A percentile compares a stretch with the other conserved stretches of the same genome.
phyloP scores from a whole-genome alignment of 2,329 filamentous ascomycete genomes.

The Alternaria conjuncta region DNA sequence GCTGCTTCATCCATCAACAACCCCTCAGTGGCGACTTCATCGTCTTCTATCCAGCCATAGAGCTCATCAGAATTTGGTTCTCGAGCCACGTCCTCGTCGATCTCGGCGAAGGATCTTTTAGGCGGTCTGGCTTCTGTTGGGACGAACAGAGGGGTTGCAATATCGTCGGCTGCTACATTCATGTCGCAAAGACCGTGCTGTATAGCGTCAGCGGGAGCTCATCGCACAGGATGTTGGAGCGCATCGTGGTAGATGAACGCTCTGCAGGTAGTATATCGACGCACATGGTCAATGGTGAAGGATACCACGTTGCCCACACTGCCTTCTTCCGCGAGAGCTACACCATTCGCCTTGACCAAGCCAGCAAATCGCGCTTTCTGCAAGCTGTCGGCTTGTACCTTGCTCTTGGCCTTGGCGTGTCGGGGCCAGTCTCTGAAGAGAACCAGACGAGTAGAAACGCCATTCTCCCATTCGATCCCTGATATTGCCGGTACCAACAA shows the following conservation, averaged over 20 bases:
- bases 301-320: conserved; percentile 59
- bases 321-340: conserved; percentile 48
- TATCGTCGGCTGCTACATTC: conserved; percentile 39
- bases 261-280: conserved; percentile 45
- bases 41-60: conserved; percentile 74
- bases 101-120: conserved; percentile 66
- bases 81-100: conserved; percentile 67
- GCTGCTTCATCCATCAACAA: conserved; percentile 43
- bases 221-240: conserved; percentile 13
- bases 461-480: conserved; percentile 79
- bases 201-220: conserved; percentile 30
- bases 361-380: conserved; percentile 51
- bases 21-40: conserved; percentile 55
- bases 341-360: conserved; percentile 53
- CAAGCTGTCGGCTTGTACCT: conserved; percentile 36
- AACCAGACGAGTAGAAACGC: conserved; percentile 74
- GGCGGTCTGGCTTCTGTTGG: conserved; percentile 46
- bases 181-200: conserved; percentile 45
- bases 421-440: conserved; percentile 74
- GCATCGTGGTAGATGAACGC: conserved; percentile 28
- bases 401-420: conserved; percentile 35
- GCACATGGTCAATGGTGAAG: conserved; percentile 53
- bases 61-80: conserved; percentile 69
- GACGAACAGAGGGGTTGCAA: conserved; percentile 30
- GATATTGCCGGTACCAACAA: conserved; percentile 77